These are phyloP conservation scores for Aegilops umbellulata DNA, from an alignment of 176 grass and related monocot species.

Conservation along the genomic window DNA sequence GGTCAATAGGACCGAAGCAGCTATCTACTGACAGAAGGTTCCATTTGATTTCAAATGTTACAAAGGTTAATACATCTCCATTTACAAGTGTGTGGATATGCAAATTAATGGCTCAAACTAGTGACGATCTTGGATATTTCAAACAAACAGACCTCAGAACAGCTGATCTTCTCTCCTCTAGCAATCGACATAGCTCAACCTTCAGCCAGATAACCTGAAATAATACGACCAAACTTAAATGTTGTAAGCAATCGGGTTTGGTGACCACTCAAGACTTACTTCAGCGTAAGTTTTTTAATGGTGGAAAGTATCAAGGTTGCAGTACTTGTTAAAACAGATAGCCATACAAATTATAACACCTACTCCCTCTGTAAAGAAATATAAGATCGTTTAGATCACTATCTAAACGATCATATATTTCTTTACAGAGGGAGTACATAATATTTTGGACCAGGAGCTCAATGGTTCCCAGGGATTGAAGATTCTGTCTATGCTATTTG, in stretches of 20 bases:
- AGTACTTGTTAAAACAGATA: constrained; percentile 1
- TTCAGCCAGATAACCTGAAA: constrained; percentile 86
- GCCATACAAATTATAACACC: no score
- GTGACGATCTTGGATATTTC: constrained; percentile 18
- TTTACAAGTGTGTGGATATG: neutral
- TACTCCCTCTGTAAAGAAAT: no score
- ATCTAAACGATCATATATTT: no score
- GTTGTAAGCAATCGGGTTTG: neutral
- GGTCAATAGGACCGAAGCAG: neutral
- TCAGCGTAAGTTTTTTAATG: neutral
- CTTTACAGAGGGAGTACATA: no score
- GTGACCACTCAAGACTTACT: neutral
- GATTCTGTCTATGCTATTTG: neutral
- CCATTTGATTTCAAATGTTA: constrained; percentile 2
- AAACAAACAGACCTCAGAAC: constrained; percentile 66
- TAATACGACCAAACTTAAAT: constrained; percentile 10
- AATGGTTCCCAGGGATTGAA: neutral
- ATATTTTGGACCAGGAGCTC: neutral
- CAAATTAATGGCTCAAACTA: constrained; percentile 17
- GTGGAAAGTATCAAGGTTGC: neutral
- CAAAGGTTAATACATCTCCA: neutral
- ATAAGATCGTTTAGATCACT: no score
- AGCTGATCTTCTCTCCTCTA: constrained; percentile 93
- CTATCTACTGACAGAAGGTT: neutral
- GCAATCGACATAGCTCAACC: constrained; percentile 81